These are phyloP conservation scores for Neopestalotiopsis rosae DNA, from an alignment of 2,329 filamentous ascomycete genomes.

Conservation along the genomic window DNA sequence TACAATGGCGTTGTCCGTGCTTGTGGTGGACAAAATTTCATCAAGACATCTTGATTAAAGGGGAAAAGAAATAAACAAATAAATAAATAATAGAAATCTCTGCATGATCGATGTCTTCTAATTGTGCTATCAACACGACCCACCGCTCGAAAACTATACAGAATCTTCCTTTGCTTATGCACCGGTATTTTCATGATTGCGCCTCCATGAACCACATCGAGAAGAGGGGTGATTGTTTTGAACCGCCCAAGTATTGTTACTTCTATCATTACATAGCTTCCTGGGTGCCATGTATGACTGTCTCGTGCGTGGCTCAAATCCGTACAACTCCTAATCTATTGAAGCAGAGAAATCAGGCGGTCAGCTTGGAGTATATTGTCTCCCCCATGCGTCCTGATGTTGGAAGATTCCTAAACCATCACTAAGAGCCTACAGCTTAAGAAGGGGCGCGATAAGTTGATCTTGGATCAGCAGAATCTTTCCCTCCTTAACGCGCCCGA, in stretches of 20 bases:
- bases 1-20: not conserved
- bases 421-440: constrained; percentile 53
- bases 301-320: not conserved
- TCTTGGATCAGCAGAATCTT: constrained; percentile 28
- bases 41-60: not conserved
- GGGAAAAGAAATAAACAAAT: not conserved
- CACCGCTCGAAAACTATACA: too few relatives aligned
- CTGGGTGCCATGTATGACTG: not conserved
- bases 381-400: too few relatives aligned
- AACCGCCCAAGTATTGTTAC: not conserved
- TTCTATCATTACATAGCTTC: not conserved
- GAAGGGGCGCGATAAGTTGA: too few relatives aligned
- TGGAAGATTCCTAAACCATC: constrained; percentile 30
- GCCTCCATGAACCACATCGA: too few relatives aligned
- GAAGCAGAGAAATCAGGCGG: not conserved
- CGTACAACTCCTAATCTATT: not conserved
- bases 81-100: not conserved
- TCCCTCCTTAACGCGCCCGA: constrained; percentile 44
- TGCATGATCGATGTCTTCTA: too few relatives aligned
- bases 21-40: not conserved
- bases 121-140: too few relatives aligned
- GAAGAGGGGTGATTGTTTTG: not conserved
- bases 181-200: too few relatives aligned
- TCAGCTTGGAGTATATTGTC: too few relatives aligned
- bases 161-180: too few relatives aligned